Conservation (phyloP, 768 basidiomycete species). For the Lenzites betulinus region DNA sequence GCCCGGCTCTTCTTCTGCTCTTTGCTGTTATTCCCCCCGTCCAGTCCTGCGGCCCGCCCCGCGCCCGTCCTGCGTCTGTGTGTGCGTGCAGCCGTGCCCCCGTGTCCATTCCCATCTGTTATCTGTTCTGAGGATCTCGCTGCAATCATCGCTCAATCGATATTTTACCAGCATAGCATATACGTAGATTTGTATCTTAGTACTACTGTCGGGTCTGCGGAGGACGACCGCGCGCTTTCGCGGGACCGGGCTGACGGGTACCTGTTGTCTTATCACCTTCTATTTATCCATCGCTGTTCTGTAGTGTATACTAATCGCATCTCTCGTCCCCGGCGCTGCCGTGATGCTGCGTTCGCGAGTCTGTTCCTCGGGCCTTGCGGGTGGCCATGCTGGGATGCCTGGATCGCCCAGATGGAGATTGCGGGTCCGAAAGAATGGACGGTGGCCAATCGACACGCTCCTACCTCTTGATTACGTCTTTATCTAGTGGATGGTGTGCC, state of each 20-base stretch:
- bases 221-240: conserved; percentile 22
- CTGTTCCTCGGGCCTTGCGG: neutral
- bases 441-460: neutral
- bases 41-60: neutral
- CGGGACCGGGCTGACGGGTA: conserved; percentile 29
- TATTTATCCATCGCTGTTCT: conserved; percentile 30
- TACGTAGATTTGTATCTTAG: conserved; percentile 34
- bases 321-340: neutral
- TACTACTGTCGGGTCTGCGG: conserved; percentile 20
- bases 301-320: conserved; percentile 27
- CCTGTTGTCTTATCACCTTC: conserved; percentile 34
- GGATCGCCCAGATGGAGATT: neutral
- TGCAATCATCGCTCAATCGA: conserved; percentile 28
- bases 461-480: conserved; percentile 14
- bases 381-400: neutral
- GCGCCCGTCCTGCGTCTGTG: neutral
- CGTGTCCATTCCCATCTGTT: conserved; percentile 26
- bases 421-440: neutral
- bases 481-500: neutral
- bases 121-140: conserved; percentile 28
- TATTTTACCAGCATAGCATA: conserved; percentile 35
- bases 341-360: neutral
- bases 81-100: conserved; percentile 14
- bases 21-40: neutral
- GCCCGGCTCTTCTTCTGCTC: neutral